Percentiles rank a stretch among this genome's conserved stretches.
These are phyloP conservation scores for Syncephalastrum contaminatum DNA, from an alignment of 371 early-diverging fungal genomes.

Conservation along the genomic window DNA sequence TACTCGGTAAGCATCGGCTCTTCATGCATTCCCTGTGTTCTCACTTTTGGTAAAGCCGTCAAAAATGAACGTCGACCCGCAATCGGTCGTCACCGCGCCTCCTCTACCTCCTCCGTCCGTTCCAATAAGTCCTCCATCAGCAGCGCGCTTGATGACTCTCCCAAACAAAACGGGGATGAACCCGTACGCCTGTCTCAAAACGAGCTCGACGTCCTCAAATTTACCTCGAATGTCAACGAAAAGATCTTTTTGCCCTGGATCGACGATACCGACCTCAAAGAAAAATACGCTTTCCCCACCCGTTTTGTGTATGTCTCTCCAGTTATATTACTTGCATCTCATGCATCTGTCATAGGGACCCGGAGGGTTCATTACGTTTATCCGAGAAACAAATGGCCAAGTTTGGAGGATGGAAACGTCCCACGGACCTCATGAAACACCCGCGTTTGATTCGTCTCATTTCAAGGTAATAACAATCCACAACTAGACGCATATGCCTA, in stretches of 20 bases:
- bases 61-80: conserved; percentile 13
- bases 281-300: conserved; percentile 51
- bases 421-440: conserved; percentile 65
- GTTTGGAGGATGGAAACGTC: conserved; percentile 84
- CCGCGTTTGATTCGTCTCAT: conserved; percentile 67
- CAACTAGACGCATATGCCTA: not conserved
- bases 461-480: conserved; percentile 47
- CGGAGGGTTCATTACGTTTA: conserved; percentile 75
- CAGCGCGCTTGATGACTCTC: conserved; percentile 14
- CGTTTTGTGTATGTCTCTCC: conserved; percentile 31
- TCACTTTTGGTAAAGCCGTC: conserved; percentile 7
- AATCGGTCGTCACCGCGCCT: conserved; percentile 19
- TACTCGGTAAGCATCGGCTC: conserved; percentile 12
- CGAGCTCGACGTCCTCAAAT: conserved; percentile 65
- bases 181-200: conserved; percentile 21
- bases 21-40: too few relatives aligned
- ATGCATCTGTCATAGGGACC: conserved; percentile 35
- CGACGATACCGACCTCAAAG: conserved; percentile 59
- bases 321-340: not conserved
- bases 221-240: conserved; percentile 71
- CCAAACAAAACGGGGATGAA: conserved; percentile 13
- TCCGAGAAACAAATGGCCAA: conserved; percentile 72
- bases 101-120: conserved; percentile 18
- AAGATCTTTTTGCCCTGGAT: conserved; percentile 78
- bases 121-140: conserved; percentile 13